These are phyloP conservation scores for Lojkania enalia DNA, from an alignment of 2,329 filamentous ascomycete genomes.

Conservation along the genomic window DNA sequence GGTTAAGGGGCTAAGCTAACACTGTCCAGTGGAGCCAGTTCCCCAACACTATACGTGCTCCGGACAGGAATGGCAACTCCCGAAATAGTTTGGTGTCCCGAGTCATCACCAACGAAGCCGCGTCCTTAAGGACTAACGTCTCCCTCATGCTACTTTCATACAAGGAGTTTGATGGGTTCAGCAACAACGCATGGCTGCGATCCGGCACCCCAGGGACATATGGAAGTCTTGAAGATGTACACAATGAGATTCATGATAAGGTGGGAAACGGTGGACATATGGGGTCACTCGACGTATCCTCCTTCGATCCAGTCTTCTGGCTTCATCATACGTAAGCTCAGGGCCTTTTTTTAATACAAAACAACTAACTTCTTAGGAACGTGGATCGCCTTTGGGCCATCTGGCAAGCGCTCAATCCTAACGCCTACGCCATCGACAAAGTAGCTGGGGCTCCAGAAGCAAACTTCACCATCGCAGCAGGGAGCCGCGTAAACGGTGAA, in stretches of 20 bases:
- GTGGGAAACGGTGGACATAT: constrained; percentile 65
- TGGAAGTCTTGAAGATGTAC: constrained; percentile 19
- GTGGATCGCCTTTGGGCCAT: constrained; percentile 62
- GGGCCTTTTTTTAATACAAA: neutral
- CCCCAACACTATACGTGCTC: constrained; percentile 29
- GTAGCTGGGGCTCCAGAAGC: neutral
- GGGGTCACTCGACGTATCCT: constrained; percentile 69
- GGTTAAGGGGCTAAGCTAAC: constrained; percentile 2
- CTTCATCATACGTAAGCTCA: constrained; percentile 42
- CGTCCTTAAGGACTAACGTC: constrained; percentile 14
- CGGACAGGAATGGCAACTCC: constrained; percentile 27
- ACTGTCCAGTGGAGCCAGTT: constrained; percentile 25
- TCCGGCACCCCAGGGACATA: constrained; percentile 3
- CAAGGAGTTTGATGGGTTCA: constrained; percentile 22
- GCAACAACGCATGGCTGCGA: constrained; percentile 3
- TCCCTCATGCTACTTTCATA: constrained; percentile 10
- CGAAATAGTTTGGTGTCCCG: constrained; percentile 18
- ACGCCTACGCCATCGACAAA: constrained; percentile 53
- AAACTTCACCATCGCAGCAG: constrained; percentile 8
- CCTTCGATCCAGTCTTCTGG: constrained; percentile 70
- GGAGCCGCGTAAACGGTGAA: neutral
- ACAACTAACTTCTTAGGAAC: constrained; percentile 23
- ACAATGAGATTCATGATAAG: constrained; percentile 41
- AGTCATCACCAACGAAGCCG: constrained; percentile 20
- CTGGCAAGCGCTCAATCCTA: constrained; percentile 73